Evolutionary conservation across 23 red algal species (phyloP).

Genomic region (Gracilariopsis chorda): DNA sequence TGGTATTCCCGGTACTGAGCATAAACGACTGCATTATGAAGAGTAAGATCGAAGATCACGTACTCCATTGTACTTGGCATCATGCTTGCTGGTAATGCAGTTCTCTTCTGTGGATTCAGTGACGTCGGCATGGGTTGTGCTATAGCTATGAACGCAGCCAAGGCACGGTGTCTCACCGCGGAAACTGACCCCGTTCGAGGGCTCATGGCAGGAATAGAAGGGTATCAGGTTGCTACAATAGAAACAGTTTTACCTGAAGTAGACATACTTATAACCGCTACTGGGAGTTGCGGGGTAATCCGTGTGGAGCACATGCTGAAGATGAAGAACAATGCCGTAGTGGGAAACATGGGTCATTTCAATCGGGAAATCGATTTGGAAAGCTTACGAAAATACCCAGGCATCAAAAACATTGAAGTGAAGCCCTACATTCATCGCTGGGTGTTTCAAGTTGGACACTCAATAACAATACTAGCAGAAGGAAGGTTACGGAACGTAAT

Average conservation of each 20-base stretch:
- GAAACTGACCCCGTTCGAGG: background rate
- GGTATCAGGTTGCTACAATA: background rate
- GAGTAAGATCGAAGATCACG: background rate
- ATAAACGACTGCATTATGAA: background rate
- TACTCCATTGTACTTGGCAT: background rate
- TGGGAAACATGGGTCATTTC: background rate
- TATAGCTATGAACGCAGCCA: background rate
- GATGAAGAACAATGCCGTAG: background rate
- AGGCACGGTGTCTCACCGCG: background rate
- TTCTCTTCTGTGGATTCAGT: background rate
- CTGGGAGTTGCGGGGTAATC: background rate
- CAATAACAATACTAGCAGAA: background rate
- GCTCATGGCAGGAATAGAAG: background rate
- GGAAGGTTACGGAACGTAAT: background rate
- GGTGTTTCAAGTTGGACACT: background rate
- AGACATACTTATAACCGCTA: background rate
- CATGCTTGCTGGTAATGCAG: background rate
- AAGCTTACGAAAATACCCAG: too few species aligned
- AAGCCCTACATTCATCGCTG: background rate
- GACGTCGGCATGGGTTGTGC: too few species aligned
- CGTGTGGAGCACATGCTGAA: background rate
- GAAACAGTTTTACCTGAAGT: background rate
- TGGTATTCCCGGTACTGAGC: background rate
- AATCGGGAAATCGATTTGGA: background rate
- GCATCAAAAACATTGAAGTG: too few species aligned